Evolutionary conservation across 371 early-diverging fungal species (phyloP), one percentile per base, ranked within the genome.

Genomic region (Funneliformis caledonium): DNA sequence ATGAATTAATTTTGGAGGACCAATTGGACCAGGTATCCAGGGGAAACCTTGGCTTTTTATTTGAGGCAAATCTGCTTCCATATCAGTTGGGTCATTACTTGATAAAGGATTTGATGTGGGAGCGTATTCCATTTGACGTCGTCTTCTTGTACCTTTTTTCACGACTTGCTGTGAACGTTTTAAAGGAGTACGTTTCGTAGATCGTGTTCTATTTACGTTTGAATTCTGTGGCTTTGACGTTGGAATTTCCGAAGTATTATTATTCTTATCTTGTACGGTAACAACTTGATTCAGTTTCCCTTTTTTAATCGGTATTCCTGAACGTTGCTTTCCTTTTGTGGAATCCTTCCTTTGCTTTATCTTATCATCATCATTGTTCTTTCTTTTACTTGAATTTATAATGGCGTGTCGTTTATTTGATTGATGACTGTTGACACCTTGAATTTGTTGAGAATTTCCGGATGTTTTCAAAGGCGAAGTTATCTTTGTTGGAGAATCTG

Each of bases 1-100:
- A 56, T 79, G 79, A 52, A 79, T 37, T 37, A 79, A 65, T 60
- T 70, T 69, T 11, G 79, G 79, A 37, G 79, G 79, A 22, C 26
- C 7, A 79, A 26, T 11, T 11, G 70, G 68, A 19, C 62, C 48
- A 12, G 79, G 79, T 22, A 79, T 8, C 79, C 79, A 79, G 8
- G 79, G 79, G 22, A 60, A 45, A 14, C 59, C 45, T 4, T 37
- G 9, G 16, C 1, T 6, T 37, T 70, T 64, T 19, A 42, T 8
- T 48, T 37, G 79, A 2, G 47, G 43, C n/a, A 45, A 33, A 43
- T 52, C 79, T 37, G 56, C n/a, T 60, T 79, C 79, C 37, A 79
- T 52, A 79, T 79, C 79, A 11, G 79, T 79, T 4, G 79, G 79
- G 26, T 79, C 79, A 61, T 79, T 79, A 45, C 59, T 52, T 56